phyloP scores from a whole-genome alignment of 106 monocot species.

The Apostasia ramifera region DNA sequence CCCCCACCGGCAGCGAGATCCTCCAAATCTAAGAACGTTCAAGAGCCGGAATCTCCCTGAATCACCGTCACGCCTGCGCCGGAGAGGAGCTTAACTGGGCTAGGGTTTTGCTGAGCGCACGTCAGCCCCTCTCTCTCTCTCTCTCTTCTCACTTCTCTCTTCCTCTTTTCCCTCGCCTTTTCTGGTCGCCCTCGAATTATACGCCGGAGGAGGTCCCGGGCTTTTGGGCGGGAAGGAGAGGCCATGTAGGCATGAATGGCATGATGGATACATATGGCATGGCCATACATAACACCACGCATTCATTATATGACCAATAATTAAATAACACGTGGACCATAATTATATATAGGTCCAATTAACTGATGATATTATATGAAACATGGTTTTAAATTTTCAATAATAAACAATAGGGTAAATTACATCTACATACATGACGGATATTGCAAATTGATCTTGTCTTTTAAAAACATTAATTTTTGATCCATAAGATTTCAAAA shows the following conservation, averaged over 20 bases:
- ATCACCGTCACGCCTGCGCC: not conserved
- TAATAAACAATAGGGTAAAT: no score
- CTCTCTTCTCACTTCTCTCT: not conserved
- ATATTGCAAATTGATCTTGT: no score
- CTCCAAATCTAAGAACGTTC: not conserved
- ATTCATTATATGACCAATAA: no score
- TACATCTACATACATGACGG: no score
- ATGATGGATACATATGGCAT: not conserved
- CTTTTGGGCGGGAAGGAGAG: not conserved
- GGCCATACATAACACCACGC: no score
- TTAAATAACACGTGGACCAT: no score
- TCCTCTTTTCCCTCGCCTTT: conserved; percentile 7
- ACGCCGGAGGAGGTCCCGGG: conserved; percentile 14
- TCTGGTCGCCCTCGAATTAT: conserved; percentile 5
- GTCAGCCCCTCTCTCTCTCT: conserved; percentile 11
- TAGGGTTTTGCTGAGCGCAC: not conserved
- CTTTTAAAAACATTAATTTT: no score
- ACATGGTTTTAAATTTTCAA: no score
- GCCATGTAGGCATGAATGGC: not conserved
- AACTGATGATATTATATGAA: no score
- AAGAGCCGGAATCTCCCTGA: not conserved
- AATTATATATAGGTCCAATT: no score
- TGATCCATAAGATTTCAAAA: no score
- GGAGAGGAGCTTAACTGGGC: not conserved
- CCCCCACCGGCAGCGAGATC: not conserved